Conservation (phyloP, 2,329 filamentous ascomycete species). For the Ceratocystis cubensis region DNA sequence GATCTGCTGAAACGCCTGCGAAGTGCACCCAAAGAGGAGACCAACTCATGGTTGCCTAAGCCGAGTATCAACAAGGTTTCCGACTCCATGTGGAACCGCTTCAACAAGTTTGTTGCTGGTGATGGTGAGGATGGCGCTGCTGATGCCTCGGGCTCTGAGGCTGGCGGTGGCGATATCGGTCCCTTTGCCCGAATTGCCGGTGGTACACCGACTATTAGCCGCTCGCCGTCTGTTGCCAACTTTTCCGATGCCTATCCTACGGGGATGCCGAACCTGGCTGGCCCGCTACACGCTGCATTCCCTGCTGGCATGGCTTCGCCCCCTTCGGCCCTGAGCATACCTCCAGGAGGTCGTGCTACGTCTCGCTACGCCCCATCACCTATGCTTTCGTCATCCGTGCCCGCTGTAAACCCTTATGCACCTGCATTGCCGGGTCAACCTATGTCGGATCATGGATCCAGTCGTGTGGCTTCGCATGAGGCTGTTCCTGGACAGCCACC, state of each 20-base stretch:
- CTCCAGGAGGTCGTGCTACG: slow-evolving; percentile 24
- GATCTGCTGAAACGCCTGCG: slow-evolving; percentile 74
- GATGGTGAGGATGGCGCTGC: slow-evolving; percentile 72
- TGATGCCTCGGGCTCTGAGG: slow-evolving; percentile 47
- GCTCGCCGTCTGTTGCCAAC: slow-evolving; percentile 55
- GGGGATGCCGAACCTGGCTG: slow-evolving; percentile 27
- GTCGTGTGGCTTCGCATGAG: slow-evolving; percentile 13
- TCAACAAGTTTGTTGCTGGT: slow-evolving; percentile 92
- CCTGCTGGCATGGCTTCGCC: slow-evolving; percentile 27
- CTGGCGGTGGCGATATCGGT: slow-evolving; percentile 49
- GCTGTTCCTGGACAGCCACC: neutral
- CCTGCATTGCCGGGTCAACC: slow-evolving; percentile 15
- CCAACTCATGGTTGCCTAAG: slow-evolving; percentile 82
- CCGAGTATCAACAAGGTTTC: slow-evolving; percentile 94
- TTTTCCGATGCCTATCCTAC: slow-evolving; percentile 59
- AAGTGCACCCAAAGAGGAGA: slow-evolving; percentile 70
- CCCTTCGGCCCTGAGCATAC: slow-evolving; percentile 23
- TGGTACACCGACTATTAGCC: slow-evolving; percentile 62
- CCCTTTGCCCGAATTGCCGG: slow-evolving; percentile 73
- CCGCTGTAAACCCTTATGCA: slow-evolving; percentile 25
- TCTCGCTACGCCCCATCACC: slow-evolving; percentile 40
- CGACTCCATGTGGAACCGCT: slow-evolving; percentile 76
- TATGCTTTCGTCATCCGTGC: slow-evolving; percentile 24
- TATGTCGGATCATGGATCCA: slow-evolving; percentile 13
- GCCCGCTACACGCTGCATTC: slow-evolving; percentile 25